Evolutionary conservation across 2,329 filamentous ascomycete species (phyloP), one percentile per base, ranked within the genome.

Genomic region (Chrysoporthe deuterocubensis): DNA sequence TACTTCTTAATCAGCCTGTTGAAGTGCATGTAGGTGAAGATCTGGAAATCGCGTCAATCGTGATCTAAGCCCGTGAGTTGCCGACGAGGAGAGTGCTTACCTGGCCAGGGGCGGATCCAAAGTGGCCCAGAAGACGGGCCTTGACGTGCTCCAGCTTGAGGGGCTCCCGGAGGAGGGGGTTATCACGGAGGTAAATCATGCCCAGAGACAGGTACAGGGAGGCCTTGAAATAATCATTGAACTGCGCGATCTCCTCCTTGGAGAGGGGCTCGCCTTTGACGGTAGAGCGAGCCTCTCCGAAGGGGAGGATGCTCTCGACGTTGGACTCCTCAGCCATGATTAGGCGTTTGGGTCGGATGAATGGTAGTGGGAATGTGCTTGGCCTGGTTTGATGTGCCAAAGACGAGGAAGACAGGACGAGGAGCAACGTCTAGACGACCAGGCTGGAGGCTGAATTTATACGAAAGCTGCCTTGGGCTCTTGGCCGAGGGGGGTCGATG

Each of bases 1-100:
- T 93, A 91, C 79, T 93, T 94, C 78, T 91, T 93, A 83, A 94
- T 93, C 68, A 94, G 81, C 44, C 91, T 89, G 78, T 94, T 94
- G 84, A 93, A 91, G 80, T 94, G 91, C 81, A 93, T 92, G 78
- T 89, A 94, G 44, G 90, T 92, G 79, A 94, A 94, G 68, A 90
- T 89, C 60, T 62, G 43, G 16, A 2, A 34, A 13, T 21, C 4
- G 43, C 21, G 40, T 62, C n/a, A 62, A 16, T n/a, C 16, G 4
- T 26, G 26, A 26, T 26, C 26, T 26, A 26, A 26, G 26, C 26
- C 26, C 26, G 26, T 26, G 26, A 26, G 26, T 2, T 26, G 26
- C 26, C 26, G 26, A 26, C 26, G 26, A 26, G 26, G 26, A 2
- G 26, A 26, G 26, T 11, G n/a, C 60, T 62, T 2, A 62, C 60